These are phyloP conservation scores for Flueggea neowawraea DNA, from an alignment of 441 rosid species.

Conservation along the genomic window DNA sequence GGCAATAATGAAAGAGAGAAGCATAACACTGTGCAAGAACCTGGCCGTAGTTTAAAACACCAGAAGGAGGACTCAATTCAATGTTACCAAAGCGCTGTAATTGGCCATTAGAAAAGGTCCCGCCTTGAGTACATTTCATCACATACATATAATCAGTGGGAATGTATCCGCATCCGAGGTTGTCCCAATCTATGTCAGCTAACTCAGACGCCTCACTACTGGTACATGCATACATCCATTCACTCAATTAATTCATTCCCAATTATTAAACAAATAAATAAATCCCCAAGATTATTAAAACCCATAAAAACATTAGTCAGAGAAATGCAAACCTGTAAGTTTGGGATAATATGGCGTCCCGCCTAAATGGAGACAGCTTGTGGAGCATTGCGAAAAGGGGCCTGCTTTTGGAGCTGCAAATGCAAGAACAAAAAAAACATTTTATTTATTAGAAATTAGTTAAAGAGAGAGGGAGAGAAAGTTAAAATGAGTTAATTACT, in stretches of 20 bases:
- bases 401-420: constrained; percentile 35
- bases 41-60: constrained; percentile 95
- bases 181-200: constrained; percentile 84
- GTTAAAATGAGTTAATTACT: constrained; percentile 22
- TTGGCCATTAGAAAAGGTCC: constrained; percentile 59
- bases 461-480: not conserved
- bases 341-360: constrained; percentile 41
- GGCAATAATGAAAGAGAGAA: no score
- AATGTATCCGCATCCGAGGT: constrained; percentile 65
- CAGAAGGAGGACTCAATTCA: constrained; percentile 85
- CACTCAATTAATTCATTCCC: not conserved
- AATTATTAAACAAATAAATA: not conserved
- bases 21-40: constrained; percentile 24
- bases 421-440: not conserved
- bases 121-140: constrained; percentile 62
- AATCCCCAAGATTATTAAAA: not conserved
- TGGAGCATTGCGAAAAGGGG: constrained; percentile 16
- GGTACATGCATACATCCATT: not conserved
- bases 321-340: constrained; percentile 35
- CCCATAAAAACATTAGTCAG: not conserved
- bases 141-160: constrained; percentile 83
- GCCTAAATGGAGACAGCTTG: constrained; percentile 35
- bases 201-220: constrained; percentile 39
- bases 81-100: constrained; percentile 81
- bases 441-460: no score